A percentile compares a stretch with the other conserved stretches of the same genome.
Evolutionary conservation across 1,284 basidiomycete genomes (phyloP).

Genomic region (Salmacisia buchloeana): DNA sequence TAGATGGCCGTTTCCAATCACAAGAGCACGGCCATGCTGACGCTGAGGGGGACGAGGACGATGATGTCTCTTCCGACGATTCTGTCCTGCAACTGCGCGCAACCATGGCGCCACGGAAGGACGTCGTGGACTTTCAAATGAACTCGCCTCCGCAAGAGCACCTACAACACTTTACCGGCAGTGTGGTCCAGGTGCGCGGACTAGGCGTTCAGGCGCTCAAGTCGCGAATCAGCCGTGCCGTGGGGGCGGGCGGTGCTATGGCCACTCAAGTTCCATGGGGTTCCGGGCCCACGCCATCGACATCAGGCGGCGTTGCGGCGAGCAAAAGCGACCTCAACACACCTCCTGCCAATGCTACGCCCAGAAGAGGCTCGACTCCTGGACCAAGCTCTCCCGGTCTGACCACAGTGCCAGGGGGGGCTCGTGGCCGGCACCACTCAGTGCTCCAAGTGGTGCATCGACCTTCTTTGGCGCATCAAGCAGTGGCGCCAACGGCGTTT

Average conservation of each 20-base stretch:
- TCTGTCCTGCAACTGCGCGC: background rate
- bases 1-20: background rate
- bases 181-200: background rate
- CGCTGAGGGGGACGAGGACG: conserved; percentile 11
- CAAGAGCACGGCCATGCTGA: background rate
- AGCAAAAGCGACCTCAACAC: too few species aligned
- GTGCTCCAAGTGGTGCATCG: background rate
- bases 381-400: too few species aligned
- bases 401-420: too few species aligned
- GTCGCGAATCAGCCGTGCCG: background rate
- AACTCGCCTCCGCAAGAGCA: conserved; percentile 36
- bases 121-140: conserved; percentile 36
- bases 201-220: background rate
- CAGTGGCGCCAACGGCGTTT: background rate
- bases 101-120: conserved; percentile 29
- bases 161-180: conserved; percentile 22
- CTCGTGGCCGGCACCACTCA: background rate
- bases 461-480: background rate
- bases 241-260: background rate
- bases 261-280: too few species aligned
- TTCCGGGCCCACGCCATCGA: too few species aligned
- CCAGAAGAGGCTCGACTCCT: too few species aligned
- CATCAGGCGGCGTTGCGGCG: background rate
- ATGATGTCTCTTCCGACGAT: conserved; percentile 10
- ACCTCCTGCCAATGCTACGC: too few species aligned